These are phyloP conservation scores for Pisolithus albus DNA, from an alignment of 768 basidiomycete genomes.

Conservation along the genomic window DNA sequence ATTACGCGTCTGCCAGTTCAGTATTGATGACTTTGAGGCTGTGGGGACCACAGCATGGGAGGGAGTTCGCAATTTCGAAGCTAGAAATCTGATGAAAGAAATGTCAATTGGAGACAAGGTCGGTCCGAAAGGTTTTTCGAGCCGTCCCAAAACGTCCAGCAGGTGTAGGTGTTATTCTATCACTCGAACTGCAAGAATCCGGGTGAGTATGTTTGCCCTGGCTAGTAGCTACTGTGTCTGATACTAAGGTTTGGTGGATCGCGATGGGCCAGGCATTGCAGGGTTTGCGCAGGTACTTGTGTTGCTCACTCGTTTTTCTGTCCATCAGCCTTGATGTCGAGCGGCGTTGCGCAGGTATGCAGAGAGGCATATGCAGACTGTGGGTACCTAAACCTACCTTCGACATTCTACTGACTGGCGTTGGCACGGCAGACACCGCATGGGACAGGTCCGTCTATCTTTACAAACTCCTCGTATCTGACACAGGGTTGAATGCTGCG, in stretches of 20 bases:
- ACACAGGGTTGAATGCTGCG: background rate
- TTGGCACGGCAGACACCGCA: conserved; percentile 59
- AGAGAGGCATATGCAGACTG: conserved; percentile 89
- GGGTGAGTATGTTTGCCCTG: conserved; percentile 36
- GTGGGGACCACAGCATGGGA: conserved; percentile 74
- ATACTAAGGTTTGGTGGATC: background rate
- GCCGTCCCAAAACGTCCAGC: background rate
- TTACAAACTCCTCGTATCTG: conserved; percentile 7
- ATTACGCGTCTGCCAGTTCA: conserved; percentile 51
- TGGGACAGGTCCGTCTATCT: conserved; percentile 69
- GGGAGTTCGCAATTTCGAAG: conserved; percentile 81
- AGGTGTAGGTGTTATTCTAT: conserved; percentile 67
- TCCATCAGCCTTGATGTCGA: conserved; percentile 1
- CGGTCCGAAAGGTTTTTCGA: conserved; percentile 3
- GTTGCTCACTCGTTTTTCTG: conserved; percentile 3
- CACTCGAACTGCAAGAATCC: conserved; percentile 83
- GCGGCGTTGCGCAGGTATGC: conserved; percentile 42
- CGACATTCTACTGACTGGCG: conserved; percentile 4
- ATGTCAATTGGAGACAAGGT: conserved; percentile 76
- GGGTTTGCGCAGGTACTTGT: conserved; percentile 81
- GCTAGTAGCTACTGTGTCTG: conserved; percentile 3
- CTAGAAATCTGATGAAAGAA: conserved; percentile 75
- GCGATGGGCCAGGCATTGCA: conserved; percentile 50
- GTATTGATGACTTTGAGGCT: conserved; percentile 78
- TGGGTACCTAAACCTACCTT: conserved; percentile 33